A percentile compares a stretch with the other conserved stretches of the same genome.
Evolutionary conservation across 2,329 filamentous ascomycete species (phyloP).

Genomic region (Sarocladiaceae sp.): DNA sequence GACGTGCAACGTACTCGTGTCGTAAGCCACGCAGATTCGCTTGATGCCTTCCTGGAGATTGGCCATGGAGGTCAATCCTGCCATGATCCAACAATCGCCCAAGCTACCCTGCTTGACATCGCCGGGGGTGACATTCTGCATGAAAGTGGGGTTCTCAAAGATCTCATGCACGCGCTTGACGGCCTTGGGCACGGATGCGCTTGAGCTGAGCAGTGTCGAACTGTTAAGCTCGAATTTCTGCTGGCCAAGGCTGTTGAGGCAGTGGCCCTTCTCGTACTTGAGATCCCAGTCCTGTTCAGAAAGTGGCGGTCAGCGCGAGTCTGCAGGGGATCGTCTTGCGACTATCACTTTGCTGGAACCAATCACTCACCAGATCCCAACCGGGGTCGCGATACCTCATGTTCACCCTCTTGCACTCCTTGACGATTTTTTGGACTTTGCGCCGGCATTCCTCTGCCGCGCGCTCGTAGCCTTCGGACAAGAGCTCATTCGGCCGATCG

Average conservation of each 20-base stretch:
- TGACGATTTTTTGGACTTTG: slow-evolving; percentile 55
- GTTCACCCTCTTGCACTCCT: slow-evolving; percentile 66
- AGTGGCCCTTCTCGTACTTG: slow-evolving; percentile 55
- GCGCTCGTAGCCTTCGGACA: slow-evolving; percentile 55
- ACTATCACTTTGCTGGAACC: slow-evolving; percentile 1
- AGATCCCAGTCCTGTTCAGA: slow-evolving; percentile 55
- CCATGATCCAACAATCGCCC: slow-evolving; percentile 81
- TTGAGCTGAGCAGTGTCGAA: slow-evolving; percentile 38
- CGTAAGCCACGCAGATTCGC: slow-evolving; percentile 67
- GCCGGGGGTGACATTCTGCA: slow-evolving; percentile 57
- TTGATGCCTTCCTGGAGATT: slow-evolving; percentile 66
- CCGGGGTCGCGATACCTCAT: slow-evolving; percentile 69
- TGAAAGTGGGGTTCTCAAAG: slow-evolving; percentile 66
- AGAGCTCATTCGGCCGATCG: slow-evolving; percentile 52
- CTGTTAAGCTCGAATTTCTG: slow-evolving; percentile 45
- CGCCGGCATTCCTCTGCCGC: slow-evolving; percentile 57
- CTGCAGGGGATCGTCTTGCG: slow-evolving; percentile 3
- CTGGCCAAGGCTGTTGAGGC: slow-evolving; percentile 46
- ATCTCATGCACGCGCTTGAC: slow-evolving; percentile 72
- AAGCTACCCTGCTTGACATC: slow-evolving; percentile 73
- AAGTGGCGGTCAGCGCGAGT: slow-evolving; percentile 13
- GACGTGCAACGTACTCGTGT: slow-evolving; percentile 42
- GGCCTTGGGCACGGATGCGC: slow-evolving; percentile 56
- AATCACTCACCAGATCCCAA: slow-evolving; percentile 45
- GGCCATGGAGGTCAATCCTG: slow-evolving; percentile 68